phyloP scores from a whole-genome alignment of 352 stramenopile species.

The Pythium guiyangense region DNA sequence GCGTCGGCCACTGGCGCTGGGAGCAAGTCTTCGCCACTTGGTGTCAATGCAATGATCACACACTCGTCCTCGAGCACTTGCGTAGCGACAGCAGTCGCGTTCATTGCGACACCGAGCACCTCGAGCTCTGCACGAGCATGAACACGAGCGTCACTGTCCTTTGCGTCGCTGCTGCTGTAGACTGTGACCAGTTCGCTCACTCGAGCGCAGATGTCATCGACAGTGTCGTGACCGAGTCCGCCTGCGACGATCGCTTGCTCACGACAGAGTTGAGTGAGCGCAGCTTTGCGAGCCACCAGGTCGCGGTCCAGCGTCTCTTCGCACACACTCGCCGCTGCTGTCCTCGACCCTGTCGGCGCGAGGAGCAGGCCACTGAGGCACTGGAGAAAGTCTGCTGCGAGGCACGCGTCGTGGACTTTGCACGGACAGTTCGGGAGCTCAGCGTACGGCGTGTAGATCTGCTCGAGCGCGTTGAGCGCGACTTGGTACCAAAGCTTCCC shows the following conservation, averaged over 20 bases:
- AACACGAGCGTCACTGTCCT: background rate
- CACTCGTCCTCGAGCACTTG: background rate
- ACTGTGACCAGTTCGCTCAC: background rate
- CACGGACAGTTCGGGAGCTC: constrained; percentile 36
- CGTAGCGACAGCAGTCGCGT: background rate
- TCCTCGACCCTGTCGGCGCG: constrained; percentile 4
- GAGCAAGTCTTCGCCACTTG: constrained; percentile 12
- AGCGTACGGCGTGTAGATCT: constrained; percentile 32
- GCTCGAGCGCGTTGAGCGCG: constrained; percentile 22
- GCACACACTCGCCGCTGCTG: background rate
- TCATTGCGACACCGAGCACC: constrained; percentile 15
- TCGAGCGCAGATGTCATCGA: background rate
- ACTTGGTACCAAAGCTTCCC: constrained; percentile 59
- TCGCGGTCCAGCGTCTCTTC: background rate
- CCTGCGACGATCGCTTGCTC: constrained; percentile 9
- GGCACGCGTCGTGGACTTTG: constrained; percentile 41
- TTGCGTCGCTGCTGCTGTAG: background rate
- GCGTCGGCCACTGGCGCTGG: constrained; percentile 16
- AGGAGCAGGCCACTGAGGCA: constrained; percentile 31
- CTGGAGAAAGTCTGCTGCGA: constrained; percentile 39
- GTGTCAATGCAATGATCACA: background rate
- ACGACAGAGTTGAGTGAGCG: background rate
- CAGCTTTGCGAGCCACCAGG: constrained; percentile 1
- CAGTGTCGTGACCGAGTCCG: background rate
- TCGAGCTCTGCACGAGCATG: background rate